These are phyloP conservation scores for Ustilago vetiveriae DNA, from an alignment of 1,284 basidiomycete genomes.

Conservation along the genomic window DNA sequence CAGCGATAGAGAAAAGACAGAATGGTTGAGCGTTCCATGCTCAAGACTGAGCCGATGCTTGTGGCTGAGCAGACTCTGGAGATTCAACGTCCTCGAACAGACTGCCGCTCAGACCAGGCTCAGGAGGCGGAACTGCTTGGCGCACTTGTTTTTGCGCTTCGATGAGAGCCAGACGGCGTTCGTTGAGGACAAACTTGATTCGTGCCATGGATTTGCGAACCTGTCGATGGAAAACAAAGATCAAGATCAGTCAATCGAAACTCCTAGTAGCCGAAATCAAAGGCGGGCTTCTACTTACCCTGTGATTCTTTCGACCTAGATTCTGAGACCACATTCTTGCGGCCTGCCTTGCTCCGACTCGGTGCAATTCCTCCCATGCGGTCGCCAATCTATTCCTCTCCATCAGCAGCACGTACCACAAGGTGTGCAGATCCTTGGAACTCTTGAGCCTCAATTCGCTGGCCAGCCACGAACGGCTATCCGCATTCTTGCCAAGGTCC, in stretches of 20 bases:
- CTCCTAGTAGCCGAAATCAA: background rate
- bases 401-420: constrained; percentile 64
- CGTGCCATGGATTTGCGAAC: constrained; percentile 95
- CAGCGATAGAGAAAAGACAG: no score
- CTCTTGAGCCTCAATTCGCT: constrained; percentile 62
- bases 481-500: constrained; percentile 43
- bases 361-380: constrained; percentile 56
- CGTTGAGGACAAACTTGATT: constrained; percentile 92
- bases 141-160: constrained; percentile 71
- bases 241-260: background rate
- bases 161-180: constrained; percentile 82
- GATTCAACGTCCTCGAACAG: constrained; percentile 26
- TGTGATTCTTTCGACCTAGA: constrained; percentile 51
- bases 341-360: constrained; percentile 47
- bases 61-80: background rate
- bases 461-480: constrained; percentile 57
- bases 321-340: constrained; percentile 53
- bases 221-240: constrained; percentile 69
- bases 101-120: constrained; percentile 15
- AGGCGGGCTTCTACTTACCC: constrained; percentile 56
- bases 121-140: constrained; percentile 12
- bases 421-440: constrained; percentile 61
- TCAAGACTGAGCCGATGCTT: background rate
- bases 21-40: no score
- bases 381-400: constrained; percentile 63